Percentiles rank a stretch among this genome's conserved stretches.
Conservation (phyloP, 768 basidiomycete genomes). For the Tylopilus felleus region DNA sequence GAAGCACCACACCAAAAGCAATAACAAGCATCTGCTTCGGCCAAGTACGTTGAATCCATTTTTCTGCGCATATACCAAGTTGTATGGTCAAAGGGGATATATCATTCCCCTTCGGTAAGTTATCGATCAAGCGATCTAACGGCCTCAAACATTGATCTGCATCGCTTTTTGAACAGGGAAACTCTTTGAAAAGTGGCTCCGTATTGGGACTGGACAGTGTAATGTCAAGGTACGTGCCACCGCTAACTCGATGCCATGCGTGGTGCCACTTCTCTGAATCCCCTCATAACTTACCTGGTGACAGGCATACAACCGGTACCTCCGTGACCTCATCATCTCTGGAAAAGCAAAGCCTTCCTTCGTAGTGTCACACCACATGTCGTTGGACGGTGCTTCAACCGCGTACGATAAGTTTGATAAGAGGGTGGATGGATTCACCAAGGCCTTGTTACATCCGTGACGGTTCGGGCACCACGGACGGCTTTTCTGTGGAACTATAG, state of each 20-base stretch:
- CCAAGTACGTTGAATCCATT: conserved; percentile 25
- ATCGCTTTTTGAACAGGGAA: neutral
- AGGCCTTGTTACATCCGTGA: conserved; percentile 1
- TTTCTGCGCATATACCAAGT: neutral
- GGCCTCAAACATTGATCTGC: neutral
- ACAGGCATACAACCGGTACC: conserved; percentile 4
- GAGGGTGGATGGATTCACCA: conserved; percentile 4
- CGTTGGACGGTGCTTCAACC: neutral
- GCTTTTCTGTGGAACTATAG: neutral
- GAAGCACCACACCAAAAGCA: conserved; percentile 93
- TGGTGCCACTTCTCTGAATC: no score
- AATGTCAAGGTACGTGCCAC: neutral
- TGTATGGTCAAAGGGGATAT: neutral
- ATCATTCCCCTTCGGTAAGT: conserved; percentile 2
- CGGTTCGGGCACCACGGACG: neutral
- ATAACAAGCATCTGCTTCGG: conserved; percentile 69
- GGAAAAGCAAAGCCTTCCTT: conserved; percentile 1
- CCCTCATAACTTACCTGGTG: no score
- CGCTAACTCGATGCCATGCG: neutral
- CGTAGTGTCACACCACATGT: conserved; percentile 3
- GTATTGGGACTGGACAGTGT: neutral
- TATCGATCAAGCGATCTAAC: neutral
- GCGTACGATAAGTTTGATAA: conserved; percentile 8
- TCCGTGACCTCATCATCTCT: conserved; percentile 5
- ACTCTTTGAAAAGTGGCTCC: conserved; percentile 1